Conservation (phyloP, 1,284 basidiomycete species). For the Agroathelia rolfsii region DNA sequence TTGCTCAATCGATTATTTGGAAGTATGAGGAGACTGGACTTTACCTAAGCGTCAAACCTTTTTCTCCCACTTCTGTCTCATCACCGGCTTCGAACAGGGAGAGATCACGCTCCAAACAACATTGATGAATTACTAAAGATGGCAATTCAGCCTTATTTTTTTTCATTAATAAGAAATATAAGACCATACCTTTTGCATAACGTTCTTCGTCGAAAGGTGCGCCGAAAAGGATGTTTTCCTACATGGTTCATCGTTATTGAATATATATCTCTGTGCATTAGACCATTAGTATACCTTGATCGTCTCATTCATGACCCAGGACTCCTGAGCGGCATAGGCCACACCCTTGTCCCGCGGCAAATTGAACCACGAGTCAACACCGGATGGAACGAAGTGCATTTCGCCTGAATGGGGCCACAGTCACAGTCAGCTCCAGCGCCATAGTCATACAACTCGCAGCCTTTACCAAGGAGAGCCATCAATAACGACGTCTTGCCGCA, state of each 20-base stretch:
- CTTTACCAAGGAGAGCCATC: slow-evolving; percentile 44
- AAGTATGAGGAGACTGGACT: not conserved
- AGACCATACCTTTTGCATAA: slow-evolving; percentile 70
- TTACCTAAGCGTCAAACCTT: slow-evolving; percentile 40
- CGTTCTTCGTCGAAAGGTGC: slow-evolving; percentile 72
- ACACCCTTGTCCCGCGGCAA: slow-evolving; percentile 48
- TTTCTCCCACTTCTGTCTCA: slow-evolving; percentile 85
- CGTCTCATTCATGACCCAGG: slow-evolving; percentile 49
- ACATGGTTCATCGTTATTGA: no score
- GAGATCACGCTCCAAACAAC: slow-evolving; percentile 41
- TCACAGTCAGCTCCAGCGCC: no score
- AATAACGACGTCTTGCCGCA: slow-evolving; percentile 36
- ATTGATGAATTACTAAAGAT: slow-evolving; percentile 13
- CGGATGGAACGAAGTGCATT: slow-evolving; percentile 35
- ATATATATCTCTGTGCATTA: not conserved
- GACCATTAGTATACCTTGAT: slow-evolving; percentile 23
- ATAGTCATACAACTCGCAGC: no score
- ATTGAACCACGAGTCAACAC: slow-evolving; percentile 39
- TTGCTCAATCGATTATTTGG: no score
- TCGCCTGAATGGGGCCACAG: slow-evolving; percentile 21
- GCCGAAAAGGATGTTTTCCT: slow-evolving; percentile 88
- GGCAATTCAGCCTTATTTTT: no score
- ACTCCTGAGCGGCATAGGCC: slow-evolving; percentile 55
- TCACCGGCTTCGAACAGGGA: slow-evolving; percentile 92
- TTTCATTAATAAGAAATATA: slow-evolving; percentile 13